Percentiles rank a stretch among this genome's conserved stretches.
Evolutionary conservation across 2,329 filamentous ascomycete genomes (phyloP).

Genomic region (Sporothrix brasiliensis): DNA sequence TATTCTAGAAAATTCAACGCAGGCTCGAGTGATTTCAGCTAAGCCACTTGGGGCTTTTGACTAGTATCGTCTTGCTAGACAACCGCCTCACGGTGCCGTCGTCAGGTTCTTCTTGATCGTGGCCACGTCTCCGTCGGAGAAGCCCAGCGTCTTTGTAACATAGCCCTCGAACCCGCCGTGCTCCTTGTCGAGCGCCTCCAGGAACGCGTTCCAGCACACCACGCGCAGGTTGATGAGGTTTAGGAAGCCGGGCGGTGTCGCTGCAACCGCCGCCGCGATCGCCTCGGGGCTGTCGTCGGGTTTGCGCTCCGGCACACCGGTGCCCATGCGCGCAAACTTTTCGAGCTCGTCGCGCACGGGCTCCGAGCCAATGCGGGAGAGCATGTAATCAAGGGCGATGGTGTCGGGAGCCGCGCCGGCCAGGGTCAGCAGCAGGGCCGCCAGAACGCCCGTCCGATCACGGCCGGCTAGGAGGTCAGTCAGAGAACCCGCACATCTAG

Average conservation of each 20-base stretch:
- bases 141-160: constrained; percentile 50
- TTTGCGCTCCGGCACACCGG: constrained; percentile 37
- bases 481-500: no score
- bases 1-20: not conserved
- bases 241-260: constrained; percentile 52
- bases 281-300: not conserved
- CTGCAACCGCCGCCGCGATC: constrained; percentile 34
- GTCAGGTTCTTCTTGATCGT: constrained; percentile 53
- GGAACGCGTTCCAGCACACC: constrained; percentile 52
- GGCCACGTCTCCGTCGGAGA: constrained; percentile 51
- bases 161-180: constrained; percentile 56
- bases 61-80: not conserved
- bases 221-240: constrained; percentile 52
- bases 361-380: constrained; percentile 58
- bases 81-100: constrained; percentile 7
- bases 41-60: not conserved
- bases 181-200: constrained; percentile 48
- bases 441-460: constrained; percentile 57
- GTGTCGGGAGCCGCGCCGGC: constrained; percentile 51
- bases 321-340: constrained; percentile 46
- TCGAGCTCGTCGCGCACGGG: constrained; percentile 54
- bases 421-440: constrained; percentile 55
- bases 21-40: constrained; percentile 1
- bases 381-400: constrained; percentile 55
- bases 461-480: constrained; percentile 50